Evolutionary conservation across 129 eudicot genomes (phyloP).

Genomic region (Tagetes patula): DNA sequence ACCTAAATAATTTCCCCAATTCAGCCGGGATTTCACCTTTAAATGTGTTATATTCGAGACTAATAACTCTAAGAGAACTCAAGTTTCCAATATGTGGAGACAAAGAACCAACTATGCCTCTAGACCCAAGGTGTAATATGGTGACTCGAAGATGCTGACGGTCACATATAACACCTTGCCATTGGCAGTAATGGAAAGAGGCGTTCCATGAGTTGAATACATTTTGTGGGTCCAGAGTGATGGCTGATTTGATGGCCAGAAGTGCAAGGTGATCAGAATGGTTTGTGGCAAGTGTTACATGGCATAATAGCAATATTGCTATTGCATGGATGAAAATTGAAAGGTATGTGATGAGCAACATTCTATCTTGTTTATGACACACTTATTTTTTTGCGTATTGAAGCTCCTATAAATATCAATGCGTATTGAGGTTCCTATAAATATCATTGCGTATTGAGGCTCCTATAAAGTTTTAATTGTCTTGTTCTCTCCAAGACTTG

Average conservation of each 20-base stretch:
- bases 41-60: slow-evolving; percentile 31
- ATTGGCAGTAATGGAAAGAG: slow-evolving; percentile 35
- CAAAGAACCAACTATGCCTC: slow-evolving; percentile 33
- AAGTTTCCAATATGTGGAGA: slow-evolving; percentile 53
- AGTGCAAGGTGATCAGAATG: slow-evolving; percentile 32
- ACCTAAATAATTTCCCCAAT: slow-evolving; percentile 37
- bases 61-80: slow-evolving; percentile 35
- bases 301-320: slow-evolving; percentile 6
- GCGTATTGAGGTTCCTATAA: too few relatives aligned
- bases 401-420: too few relatives aligned
- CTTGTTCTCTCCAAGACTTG: too few relatives aligned
- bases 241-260: slow-evolving; percentile 31
- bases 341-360: slow-evolving; percentile 22
- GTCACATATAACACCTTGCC: slow-evolving; percentile 42
- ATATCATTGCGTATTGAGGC: too few relatives aligned
- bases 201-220: slow-evolving; percentile 33
- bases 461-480: too few relatives aligned
- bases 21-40: slow-evolving; percentile 40
- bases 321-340: slow-evolving; percentile 20
- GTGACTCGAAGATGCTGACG: slow-evolving; percentile 36
- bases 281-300: slow-evolving; percentile 20
- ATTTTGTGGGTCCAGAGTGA: slow-evolving; percentile 27
- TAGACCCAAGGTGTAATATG: slow-evolving; percentile 22
- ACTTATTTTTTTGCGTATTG: background rate
- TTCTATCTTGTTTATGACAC: background rate